A percentile compares a stretch with the other conserved stretches of the same genome.
phyloP scores from a whole-genome alignment of 1,139 yeast species.

The Candida glucosophila region DNA sequence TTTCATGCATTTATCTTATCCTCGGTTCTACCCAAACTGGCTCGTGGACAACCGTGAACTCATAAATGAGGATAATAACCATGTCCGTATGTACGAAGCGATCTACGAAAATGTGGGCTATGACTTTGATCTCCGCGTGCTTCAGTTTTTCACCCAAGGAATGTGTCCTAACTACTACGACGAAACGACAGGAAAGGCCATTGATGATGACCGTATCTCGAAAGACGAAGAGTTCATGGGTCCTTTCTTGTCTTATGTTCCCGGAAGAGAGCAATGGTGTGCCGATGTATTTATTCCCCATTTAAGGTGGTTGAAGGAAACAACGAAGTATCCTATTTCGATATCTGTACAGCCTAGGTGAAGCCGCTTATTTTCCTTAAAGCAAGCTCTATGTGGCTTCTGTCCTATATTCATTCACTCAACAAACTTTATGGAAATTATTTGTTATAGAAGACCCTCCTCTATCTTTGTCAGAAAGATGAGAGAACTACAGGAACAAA shows the following conservation, averaged over 20 bases:
- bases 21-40: slow-evolving; percentile 49
- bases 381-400: no score
- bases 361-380: no score
- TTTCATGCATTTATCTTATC: slow-evolving; percentile 59
- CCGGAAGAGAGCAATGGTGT: slow-evolving; percentile 23
- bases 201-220: slow-evolving; percentile 16
- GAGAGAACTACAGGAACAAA: no score
- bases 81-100: slow-evolving; percentile 39
- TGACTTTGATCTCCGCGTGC: slow-evolving; percentile 42
- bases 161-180: slow-evolving; percentile 30
- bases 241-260: slow-evolving; percentile 19
- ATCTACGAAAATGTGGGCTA: slow-evolving; percentile 36
- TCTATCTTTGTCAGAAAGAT: no score
- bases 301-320: slow-evolving; percentile 28
- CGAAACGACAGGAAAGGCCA: slow-evolving; percentile 15
- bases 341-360: slow-evolving; percentile 1
- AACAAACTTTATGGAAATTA: no score
- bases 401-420: no score
- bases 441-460: no score
- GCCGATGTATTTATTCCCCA: slow-evolving; percentile 30
- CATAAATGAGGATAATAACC: slow-evolving; percentile 26
- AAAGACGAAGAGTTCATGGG: slow-evolving; percentile 26
- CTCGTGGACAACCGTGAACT: slow-evolving; percentile 39
- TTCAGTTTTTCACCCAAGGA: slow-evolving; percentile 30
- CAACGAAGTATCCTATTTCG: slow-evolving; percentile 12